Base-by-base conservation (phyloP, 805 yeast species). In the Lachancea cidri region DNA sequence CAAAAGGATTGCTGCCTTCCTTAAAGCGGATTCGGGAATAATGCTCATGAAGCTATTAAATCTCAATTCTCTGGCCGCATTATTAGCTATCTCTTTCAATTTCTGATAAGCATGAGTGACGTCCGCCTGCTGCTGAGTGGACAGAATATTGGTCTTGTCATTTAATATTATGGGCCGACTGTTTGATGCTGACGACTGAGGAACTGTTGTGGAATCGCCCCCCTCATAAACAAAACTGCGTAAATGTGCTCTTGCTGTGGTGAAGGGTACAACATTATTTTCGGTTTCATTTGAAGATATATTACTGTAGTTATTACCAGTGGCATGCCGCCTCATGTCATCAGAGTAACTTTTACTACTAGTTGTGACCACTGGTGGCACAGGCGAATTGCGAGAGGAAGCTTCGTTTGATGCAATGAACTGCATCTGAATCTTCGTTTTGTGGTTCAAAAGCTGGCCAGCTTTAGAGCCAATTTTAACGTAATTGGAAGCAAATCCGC, bases 401-500 rank as follows among this genome's bases (percentile, higher is more conserved):
- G 46, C 48, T 33, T 38, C 27, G 4, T 48, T 51, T 6, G 55
- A 43, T 16, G 47, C 38, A 22, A 70, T 66, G 57, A 82, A 80
- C 14, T 71, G 64, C 67, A 84, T 75, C 5, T 62, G 58, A n/a
- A 85, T 70, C 35, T 58, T 66, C 43, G 68, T 67, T 3, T 51
- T 55, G 2, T 74, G 75, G 7, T 53, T 50, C 38, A 82, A 52
- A 1, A 87, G 68, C 1, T 54, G 55, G 13, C 62, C 54, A 1
- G 88, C 79, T n/a, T 71, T 64, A 1, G 70, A 67, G 0, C 95
- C 95, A 1, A 71, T 50, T 47, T 70, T 71, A 4, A 89, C 74
- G 54, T 91, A 91, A 39, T 84, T 83, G 2, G 83, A 68, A 0
- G 95, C 84, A 66, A 82, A 89, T 0, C 96, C 94, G n/a, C 78